A percentile compares a stretch with the other conserved stretches of the same genome.
These are phyloP conservation scores for Psilocybe mexicana DNA, from an alignment of 1,284 basidiomycete species.

Conservation along the genomic window DNA sequence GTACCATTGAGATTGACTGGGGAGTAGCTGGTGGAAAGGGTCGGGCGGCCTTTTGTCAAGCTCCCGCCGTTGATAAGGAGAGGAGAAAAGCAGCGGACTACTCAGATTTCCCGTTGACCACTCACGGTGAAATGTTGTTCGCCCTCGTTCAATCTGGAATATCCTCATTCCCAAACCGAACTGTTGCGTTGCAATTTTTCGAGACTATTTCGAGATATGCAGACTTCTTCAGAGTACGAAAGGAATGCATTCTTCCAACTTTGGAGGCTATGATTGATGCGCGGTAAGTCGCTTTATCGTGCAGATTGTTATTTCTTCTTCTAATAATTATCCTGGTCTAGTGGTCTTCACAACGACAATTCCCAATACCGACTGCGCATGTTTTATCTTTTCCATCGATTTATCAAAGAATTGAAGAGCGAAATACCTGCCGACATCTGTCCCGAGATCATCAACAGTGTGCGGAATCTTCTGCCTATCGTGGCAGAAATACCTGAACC, in stretches of 20 bases:
- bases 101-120: conserved; percentile 83
- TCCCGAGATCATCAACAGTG: conserved; percentile 69
- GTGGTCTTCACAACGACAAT: conserved; percentile 86
- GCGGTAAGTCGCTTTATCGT: conserved; percentile 50
- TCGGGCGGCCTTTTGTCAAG: conserved; percentile 72
- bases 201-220: conserved; percentile 91
- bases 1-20: conserved; percentile 6
- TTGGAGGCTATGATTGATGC: conserved; percentile 88
- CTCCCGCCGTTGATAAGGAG: conserved; percentile 65
- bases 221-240: conserved; percentile 94
- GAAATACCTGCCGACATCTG: conserved; percentile 81
- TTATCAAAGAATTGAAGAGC: conserved; percentile 83
- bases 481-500: conserved; percentile 66
- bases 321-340: conserved; percentile 31
- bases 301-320: not conserved
- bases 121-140: conserved; percentile 88
- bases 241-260: conserved; percentile 83
- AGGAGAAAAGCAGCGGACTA: conserved; percentile 74
- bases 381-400: conserved; percentile 93
- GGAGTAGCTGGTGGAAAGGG: conserved; percentile 68
- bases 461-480: conserved; percentile 73
- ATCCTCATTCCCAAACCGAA: conserved; percentile 81
- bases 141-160: conserved; percentile 85
- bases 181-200: conserved; percentile 93
- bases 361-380: conserved; percentile 75